phyloP scores from a whole-genome alignment of 2,329 filamentous ascomycete genomes.

The Stagonosporopsis tanaceti region DNA sequence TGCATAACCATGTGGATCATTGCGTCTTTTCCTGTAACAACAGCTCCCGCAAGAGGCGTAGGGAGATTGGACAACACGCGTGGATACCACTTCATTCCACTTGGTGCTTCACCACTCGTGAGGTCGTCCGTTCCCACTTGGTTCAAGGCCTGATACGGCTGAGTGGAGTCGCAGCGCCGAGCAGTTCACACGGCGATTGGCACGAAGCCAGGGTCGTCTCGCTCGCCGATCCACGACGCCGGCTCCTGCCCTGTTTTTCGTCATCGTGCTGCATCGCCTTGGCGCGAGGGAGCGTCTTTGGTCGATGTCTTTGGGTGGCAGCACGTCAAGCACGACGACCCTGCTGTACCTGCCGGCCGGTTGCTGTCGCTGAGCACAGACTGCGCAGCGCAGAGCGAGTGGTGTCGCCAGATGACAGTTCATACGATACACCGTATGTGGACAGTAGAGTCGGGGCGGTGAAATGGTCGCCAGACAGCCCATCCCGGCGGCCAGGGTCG shows the following conservation, averaged over 20 bases:
- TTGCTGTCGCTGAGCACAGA: conserved; percentile 23
- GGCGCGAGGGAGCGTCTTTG: conserved; percentile 22
- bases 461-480: conserved; percentile 14
- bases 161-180: conserved; percentile 16
- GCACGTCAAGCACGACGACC: conserved; percentile 14
- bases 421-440: not conserved
- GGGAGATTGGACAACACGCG: conserved; percentile 24
- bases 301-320: conserved; percentile 7
- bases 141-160: conserved; percentile 18
- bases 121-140: conserved; percentile 25
- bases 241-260: conserved; percentile 23
- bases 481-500: conserved; percentile 5
- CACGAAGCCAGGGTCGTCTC: conserved; percentile 30
- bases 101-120: conserved; percentile 20
- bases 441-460: conserved; percentile 21
- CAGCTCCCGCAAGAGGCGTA: conserved; percentile 24
- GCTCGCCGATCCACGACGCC: conserved; percentile 26
- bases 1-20: conserved; percentile 27
- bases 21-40: conserved; percentile 37
- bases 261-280: conserved; percentile 32
- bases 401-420: conserved; percentile 21
- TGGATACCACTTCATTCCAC: conserved; percentile 22
- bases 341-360: conserved; percentile 10
- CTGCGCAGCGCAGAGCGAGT: conserved; percentile 5
- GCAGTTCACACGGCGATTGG: conserved; percentile 27